Evolutionary conservation across 2,329 filamentous ascomycete genomes (phyloP).

Genomic region (Fusarium sp.): DNA sequence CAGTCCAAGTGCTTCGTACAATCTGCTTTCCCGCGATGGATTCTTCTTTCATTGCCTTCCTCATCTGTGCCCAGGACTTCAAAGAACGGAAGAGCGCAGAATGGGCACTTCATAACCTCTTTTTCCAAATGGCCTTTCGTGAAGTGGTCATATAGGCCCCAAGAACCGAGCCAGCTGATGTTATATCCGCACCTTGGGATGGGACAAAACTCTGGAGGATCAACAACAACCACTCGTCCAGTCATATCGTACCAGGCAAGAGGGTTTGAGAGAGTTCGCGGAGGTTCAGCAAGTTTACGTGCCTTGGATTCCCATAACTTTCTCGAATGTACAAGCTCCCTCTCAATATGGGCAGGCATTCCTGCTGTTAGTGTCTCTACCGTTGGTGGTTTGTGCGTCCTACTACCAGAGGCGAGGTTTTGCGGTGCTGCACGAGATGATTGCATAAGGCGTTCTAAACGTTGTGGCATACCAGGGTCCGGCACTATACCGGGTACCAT

Average conservation of each 20-base stretch:
- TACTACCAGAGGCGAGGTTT: neutral
- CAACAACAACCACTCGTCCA: neutral
- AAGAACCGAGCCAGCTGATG: neutral
- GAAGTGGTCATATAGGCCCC: conserved; percentile 24
- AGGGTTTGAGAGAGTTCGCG: conserved; percentile 16
- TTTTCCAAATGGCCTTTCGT: neutral
- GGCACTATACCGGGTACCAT: neutral
- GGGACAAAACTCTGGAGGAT: conserved; percentile 19
- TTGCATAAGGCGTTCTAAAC: neutral
- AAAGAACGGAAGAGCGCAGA: conserved; percentile 24
- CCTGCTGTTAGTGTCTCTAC: neutral
- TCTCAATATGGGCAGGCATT: neutral
- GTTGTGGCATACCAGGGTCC: neutral
- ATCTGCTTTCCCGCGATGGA: neutral
- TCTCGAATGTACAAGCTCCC: neutral
- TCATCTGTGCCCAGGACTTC: neutral
- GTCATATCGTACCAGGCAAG: conserved; percentile 25
- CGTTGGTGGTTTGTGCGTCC: neutral
- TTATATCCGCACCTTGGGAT: neutral
- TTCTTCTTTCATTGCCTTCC: neutral
- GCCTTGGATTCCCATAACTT: neutral
- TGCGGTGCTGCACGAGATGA: neutral
- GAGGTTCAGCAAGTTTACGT: neutral
- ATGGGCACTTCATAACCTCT: conserved; percentile 9
- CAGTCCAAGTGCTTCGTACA: conserved; percentile 37